Evolutionary conservation across 1,284 basidiomycete genomes (phyloP), one percentile per base, ranked within the genome.

Genomic region (Pseudozyma pruni): DNA sequence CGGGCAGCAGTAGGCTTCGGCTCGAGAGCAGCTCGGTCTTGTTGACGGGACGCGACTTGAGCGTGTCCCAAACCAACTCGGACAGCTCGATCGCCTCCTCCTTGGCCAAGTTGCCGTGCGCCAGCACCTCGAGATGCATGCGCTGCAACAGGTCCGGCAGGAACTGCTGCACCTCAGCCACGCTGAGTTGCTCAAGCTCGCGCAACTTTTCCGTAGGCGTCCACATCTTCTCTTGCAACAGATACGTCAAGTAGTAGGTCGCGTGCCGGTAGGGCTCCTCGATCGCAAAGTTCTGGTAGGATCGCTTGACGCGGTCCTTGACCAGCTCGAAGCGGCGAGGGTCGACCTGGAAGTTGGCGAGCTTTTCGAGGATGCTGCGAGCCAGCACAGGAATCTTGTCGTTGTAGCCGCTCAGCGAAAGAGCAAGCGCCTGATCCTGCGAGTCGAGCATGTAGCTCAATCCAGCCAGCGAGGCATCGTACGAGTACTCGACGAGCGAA

Each of bases 391-490:
- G 85, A 34, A 98, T 86, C 84, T 97, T 98, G 84, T 98, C 94
- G 80, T 95, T 96, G 85, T 97, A 98, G 2, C 96, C 96, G 47
- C 87, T 87, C 43, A 94, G 85, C 9, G 86, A 86, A 29, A 97
- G 83, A 43, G 86, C 87, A 35, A 98, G 83, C 2, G 91, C 90
- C 27, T 90, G 89, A 8, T 86, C 86, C 67, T 89, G 87, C 27
- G 87, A 86, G 32, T 87, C 85, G 72, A 96, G 87, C 73, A 85
- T 86, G 84, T 96, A 98, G 13, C 86, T 85, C 43, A 98, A 86
- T 14, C 94, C 94, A 27, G 94, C 96, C 17, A 98, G 87, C 49
- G 92, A 90, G 8, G 96, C 96, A 76, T 94, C 91, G 82, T 98
- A 98, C 1, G 92, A 87, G 78, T 91, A 94, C 83, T 98, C 95